Evolutionary conservation across 306 rosid genomes (phyloP).

Genomic region (Cyamopsis tetragonoloba): DNA sequence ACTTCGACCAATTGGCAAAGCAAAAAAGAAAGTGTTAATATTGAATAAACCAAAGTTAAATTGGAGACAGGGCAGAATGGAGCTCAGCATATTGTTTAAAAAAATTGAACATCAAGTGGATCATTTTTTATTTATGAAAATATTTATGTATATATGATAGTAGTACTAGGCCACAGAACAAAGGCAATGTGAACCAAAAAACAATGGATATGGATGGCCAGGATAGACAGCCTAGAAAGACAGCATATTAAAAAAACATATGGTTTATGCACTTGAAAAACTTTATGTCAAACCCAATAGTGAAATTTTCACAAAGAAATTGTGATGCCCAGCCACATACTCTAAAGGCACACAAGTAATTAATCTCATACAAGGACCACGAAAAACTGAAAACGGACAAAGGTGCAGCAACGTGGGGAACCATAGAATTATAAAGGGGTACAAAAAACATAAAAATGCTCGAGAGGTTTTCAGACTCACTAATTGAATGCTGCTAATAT

Average conservation of each 20-base stretch:
- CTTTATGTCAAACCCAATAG: neutral
- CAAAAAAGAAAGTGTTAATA: neutral
- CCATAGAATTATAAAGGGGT: neutral
- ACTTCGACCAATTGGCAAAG: neutral
- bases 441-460: neutral
- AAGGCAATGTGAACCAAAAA: neutral
- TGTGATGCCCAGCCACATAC: neutral
- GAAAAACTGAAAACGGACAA: neutral
- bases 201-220: neutral
- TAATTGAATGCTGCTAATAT: constrained; percentile 57
- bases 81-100: neutral
- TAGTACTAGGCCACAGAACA: neutral
- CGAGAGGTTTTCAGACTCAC: constrained; percentile 45
- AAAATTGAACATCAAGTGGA: neutral
- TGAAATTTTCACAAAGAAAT: neutral
- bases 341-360: neutral
- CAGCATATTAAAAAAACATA: neutral
- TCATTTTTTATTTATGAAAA: neutral
- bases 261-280: neutral
- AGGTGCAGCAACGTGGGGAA: neutral
- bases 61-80: neutral
- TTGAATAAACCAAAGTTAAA: neutral
- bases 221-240: neutral
- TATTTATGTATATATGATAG: neutral
- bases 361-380: constrained; percentile 9